Conservation (phyloP, 2,329 filamentous ascomycete species). For the Epichloe festucae region DNA sequence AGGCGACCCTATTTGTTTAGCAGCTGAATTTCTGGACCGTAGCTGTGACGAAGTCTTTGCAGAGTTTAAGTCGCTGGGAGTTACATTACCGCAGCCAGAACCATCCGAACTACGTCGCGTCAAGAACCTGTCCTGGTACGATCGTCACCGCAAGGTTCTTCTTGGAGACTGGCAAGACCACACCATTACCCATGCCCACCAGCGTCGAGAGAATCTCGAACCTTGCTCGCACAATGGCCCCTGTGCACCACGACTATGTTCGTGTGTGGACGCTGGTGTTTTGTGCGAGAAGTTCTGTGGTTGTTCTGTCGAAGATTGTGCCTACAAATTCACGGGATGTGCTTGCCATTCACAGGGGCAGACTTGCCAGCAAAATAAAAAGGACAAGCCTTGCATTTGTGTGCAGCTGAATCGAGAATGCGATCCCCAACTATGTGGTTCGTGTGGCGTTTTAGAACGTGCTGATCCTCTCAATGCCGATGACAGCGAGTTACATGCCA, state of each 20-base stretch:
- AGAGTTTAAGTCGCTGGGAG: slow-evolving; percentile 14
- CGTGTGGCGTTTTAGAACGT: slow-evolving; percentile 56
- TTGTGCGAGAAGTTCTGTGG: slow-evolving; percentile 63
- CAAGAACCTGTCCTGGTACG: slow-evolving; percentile 41
- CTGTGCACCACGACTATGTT: slow-evolving; percentile 47
- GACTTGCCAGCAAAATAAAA: slow-evolving; percentile 42
- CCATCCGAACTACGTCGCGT: slow-evolving; percentile 21
- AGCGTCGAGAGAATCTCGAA: slow-evolving; percentile 43
- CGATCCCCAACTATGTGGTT: slow-evolving; percentile 60
- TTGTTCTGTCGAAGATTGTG: slow-evolving; percentile 45
- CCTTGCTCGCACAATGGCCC: slow-evolving; percentile 59
- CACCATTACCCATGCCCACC: slow-evolving; percentile 40
- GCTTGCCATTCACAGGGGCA: slow-evolving; percentile 49
- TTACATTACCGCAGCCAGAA: slow-evolving; percentile 14
- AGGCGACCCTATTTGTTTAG: slow-evolving; percentile 33
- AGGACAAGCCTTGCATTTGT: slow-evolving; percentile 55
- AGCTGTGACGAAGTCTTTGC: slow-evolving; percentile 38
- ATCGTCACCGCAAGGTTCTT: slow-evolving; percentile 41
- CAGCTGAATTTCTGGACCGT: slow-evolving; percentile 35
- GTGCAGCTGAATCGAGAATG: slow-evolving; percentile 64
- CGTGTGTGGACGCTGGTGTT: slow-evolving; percentile 47
- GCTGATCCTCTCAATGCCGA: slow-evolving; percentile 56
- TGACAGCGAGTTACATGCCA: slow-evolving; percentile 39
- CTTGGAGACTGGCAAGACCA: slow-evolving; percentile 42
- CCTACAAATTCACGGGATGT: slow-evolving; percentile 53